Conservation (phyloP, 2,329 filamentous ascomycete genomes). For the Ophiosphaerella narmari region DNA sequence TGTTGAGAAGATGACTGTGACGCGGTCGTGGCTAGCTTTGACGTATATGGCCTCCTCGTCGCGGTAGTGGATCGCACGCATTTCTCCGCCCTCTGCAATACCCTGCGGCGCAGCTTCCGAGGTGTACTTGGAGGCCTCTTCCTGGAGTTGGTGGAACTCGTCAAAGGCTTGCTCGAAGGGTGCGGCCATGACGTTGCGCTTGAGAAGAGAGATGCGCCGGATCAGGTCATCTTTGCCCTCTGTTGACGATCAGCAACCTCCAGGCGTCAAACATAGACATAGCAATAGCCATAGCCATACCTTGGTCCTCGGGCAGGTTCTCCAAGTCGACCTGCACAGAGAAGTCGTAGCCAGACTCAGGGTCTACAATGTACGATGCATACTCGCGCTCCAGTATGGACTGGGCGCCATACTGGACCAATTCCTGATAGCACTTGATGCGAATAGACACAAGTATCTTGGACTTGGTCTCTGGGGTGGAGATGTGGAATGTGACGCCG, state of each 20-base stretch:
- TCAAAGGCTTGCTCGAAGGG: slow-evolving; percentile 97
- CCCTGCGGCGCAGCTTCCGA: slow-evolving; percentile 93
- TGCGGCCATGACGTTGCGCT: slow-evolving; percentile 98
- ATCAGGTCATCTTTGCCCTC: slow-evolving; percentile 87
- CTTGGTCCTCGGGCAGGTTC: slow-evolving; percentile 78
- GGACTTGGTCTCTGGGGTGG: slow-evolving; percentile 89
- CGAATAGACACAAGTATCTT: slow-evolving; percentile 94
- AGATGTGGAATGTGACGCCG: slow-evolving; percentile 97
- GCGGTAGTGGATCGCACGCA: slow-evolving; percentile 97
- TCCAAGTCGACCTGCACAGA: slow-evolving; percentile 90
- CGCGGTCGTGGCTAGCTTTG: slow-evolving; percentile 95
- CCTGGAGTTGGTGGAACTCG: slow-evolving; percentile 83
- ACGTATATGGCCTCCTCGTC: slow-evolving; percentile 99
- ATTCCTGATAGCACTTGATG: slow-evolving; percentile 92
- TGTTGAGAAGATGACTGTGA: slow-evolving; percentile 98
- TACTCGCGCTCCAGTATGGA: slow-evolving; percentile 93
- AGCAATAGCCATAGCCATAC: slow-evolving; percentile 47
- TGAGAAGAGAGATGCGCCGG: slow-evolving; percentile 84
- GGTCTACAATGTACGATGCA: slow-evolving; percentile 82
- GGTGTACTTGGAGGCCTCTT: slow-evolving; percentile 89
- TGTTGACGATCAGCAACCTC: slow-evolving; percentile 42
- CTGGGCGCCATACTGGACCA: slow-evolving; percentile 91
- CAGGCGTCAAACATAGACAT: not conserved
- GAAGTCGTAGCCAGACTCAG: slow-evolving; percentile 95
- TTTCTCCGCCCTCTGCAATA: slow-evolving; percentile 82